A percentile compares a stretch with the other conserved stretches of the same genome.
phyloP scores from a whole-genome alignment of 2,329 filamentous ascomycete species.

The Chrysoporthe austroafricana region DNA sequence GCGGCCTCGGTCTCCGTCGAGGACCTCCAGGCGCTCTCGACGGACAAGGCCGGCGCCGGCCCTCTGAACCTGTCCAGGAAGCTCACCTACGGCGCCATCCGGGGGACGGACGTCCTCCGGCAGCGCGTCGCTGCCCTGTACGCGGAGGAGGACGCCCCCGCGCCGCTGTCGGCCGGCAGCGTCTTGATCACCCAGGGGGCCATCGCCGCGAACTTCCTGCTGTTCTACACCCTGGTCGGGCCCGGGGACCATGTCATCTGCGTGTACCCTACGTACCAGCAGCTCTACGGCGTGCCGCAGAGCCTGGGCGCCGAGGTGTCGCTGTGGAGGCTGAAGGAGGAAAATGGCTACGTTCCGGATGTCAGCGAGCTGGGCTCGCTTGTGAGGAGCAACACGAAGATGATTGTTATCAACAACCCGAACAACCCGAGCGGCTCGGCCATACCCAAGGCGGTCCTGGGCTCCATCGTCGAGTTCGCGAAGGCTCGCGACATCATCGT shows the following conservation, averaged over 20 bases:
- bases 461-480: conserved; percentile 67
- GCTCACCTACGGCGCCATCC: conserved; percentile 75
- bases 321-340: conserved; percentile 71
- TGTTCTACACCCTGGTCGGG: conserved; percentile 72
- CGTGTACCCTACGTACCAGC: conserved; percentile 86
- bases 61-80: conserved; percentile 58
- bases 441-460: conserved; percentile 64
- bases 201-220: conserved; percentile 83
- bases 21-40: conserved; percentile 63
- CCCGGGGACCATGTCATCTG: conserved; percentile 83
- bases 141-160: conserved; percentile 55
- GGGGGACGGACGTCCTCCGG: conserved; percentile 67
- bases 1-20: conserved; percentile 74
- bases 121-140: conserved; percentile 68
- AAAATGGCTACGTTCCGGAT: conserved; percentile 69
- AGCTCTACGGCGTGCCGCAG: conserved; percentile 75
- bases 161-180: conserved; percentile 56
- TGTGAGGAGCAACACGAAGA: conserved; percentile 71
- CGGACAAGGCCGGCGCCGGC: conserved; percentile 49
- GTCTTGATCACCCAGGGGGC: conserved; percentile 80
- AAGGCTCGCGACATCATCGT: conserved; percentile 66
- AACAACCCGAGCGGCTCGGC: conserved; percentile 82
- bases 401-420: conserved; percentile 68
- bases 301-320: conserved; percentile 77
- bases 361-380: conserved; percentile 67